phyloP scores from a whole-genome alignment of 352 stramenopile species.

The Phytophthora melonis region DNA sequence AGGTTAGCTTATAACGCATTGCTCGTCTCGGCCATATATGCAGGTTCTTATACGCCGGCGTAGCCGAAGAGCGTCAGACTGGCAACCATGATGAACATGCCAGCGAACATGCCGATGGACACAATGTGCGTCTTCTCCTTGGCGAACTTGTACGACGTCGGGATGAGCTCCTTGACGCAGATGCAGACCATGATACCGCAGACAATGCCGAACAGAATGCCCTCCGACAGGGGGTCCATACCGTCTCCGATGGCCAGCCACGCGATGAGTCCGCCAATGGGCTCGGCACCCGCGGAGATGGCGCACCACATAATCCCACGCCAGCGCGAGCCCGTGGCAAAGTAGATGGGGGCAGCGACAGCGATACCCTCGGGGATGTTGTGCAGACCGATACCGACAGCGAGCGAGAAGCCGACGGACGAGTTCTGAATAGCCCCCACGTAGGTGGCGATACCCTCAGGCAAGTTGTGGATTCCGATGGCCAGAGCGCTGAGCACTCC shows the following conservation, averaged over 20 bases:
- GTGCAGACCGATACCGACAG: conserved; percentile 13
- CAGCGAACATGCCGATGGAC: conserved; percentile 74
- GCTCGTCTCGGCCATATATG: too few relatives aligned
- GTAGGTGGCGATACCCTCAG: conserved; percentile 55
- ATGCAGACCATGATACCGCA: conserved; percentile 96
- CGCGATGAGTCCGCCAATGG: conserved; percentile 87
- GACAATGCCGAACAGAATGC: conserved; percentile 91
- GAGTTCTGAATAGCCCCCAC: conserved; percentile 14
- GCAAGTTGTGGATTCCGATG: conserved; percentile 97
- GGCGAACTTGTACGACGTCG: conserved; percentile 91
- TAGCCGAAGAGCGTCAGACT: conserved; percentile 89
- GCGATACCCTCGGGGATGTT: conserved; percentile 93
- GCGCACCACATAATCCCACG: conserved; percentile 94
- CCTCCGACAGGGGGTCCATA: conserved; percentile 74
- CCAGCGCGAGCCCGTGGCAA: conserved; percentile 92
- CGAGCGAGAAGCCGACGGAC: conserved; percentile 10
- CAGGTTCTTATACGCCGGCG: conserved; percentile 45
- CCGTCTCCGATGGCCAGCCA: conserved; percentile 84
- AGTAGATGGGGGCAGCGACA: conserved; percentile 96
- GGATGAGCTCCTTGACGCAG: conserved; percentile 90
- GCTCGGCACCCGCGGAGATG: conserved; percentile 90
- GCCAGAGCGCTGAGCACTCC: conserved; percentile 92
- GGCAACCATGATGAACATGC: conserved; percentile 89
- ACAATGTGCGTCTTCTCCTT: conserved; percentile 78
- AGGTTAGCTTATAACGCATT: too few relatives aligned